Evolutionary conservation across 176 grass and related monocot species (phyloP), one percentile per base, ranked within the genome.

Genomic region (Triticum monococcum): DNA sequence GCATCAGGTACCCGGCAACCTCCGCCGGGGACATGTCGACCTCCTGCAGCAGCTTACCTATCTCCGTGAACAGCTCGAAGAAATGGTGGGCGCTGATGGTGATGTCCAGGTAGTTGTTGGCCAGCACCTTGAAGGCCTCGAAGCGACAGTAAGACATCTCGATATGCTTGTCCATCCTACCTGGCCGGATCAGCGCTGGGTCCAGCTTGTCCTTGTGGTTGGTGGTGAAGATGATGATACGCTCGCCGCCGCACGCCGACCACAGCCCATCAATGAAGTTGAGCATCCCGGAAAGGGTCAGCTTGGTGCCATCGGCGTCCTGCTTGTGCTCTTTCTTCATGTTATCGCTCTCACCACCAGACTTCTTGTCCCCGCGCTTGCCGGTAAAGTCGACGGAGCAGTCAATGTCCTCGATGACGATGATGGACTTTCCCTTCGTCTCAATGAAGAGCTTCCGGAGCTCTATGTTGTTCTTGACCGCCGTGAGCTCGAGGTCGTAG

Each of bases 261-360:
- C 92, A 93, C 1, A 93, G 80, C 48, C 92, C 92, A 17, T 93
- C 92, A 46, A 93, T 91, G 86, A 93, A 91, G 75, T 93, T 93
- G 54, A 93, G 89, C 24, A 93, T 17, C 50, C 50, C 50, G 6
- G 50, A 54, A 54, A 54, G 50, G 12, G 50, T 54, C 50, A 54
- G 50, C 50, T 54, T 54, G 50, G 50, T 54, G 50, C 50, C 50
- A 4, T 17, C 50, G 14, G 50, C 11, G 38, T 40, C 38, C 38
- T 40, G 7, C 38, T 40, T 8, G 38, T 8, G 38, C 38, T 40
- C 38, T 40, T 40, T 40, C 38, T 40, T 40, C 38, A 10, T 40
- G 8, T 40, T 40, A 40, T 40, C 38, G 7, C 38, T 40, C 43
- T 46, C 3, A 46, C 11, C 43, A 3, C 43, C 43, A 0, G 10